Percentiles rank a stretch among this genome's conserved stretches.
phyloP scores from a whole-genome alignment of 257 asterid genomes.

The Coffea eugenioides region DNA sequence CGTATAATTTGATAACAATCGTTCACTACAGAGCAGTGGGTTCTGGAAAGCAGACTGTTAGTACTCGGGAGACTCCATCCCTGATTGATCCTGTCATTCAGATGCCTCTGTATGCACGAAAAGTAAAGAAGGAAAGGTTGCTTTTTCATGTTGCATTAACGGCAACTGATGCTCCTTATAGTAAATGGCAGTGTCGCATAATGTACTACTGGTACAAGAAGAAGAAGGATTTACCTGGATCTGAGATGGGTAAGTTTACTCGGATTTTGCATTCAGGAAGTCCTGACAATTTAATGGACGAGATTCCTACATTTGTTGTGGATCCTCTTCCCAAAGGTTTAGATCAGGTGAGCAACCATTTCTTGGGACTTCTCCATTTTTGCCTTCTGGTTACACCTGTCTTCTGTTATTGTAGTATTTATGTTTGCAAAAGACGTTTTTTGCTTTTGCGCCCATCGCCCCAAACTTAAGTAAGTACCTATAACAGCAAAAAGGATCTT shows the following conservation, averaged over 20 bases:
- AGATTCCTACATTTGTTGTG: conserved; percentile 81
- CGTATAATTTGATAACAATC: conserved; percentile 39
- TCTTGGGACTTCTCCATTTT: conserved; percentile 40
- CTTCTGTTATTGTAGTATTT: conserved; percentile 35
- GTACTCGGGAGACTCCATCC: conserved; percentile 2
- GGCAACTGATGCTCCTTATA: conserved; percentile 85
- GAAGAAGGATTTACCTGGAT: conserved; percentile 65
- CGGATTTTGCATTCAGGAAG: conserved; percentile 89
- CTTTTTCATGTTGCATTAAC: conserved; percentile 80
- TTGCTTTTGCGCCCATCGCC: not conserved
- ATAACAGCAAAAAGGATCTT: no score
- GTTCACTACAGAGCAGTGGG: conserved; percentile 16
- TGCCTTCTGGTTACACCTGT: conserved; percentile 53
- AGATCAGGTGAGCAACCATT: conserved; percentile 80
- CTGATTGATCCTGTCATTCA: conserved; percentile 51
- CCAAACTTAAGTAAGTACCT: no score
- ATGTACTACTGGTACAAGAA: conserved; percentile 97
- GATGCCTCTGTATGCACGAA: conserved; percentile 40
- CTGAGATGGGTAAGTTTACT: conserved; percentile 97
- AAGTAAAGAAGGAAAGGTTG: conserved; percentile 11
- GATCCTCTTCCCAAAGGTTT: conserved; percentile 93
- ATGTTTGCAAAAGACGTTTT: conserved; percentile 42
- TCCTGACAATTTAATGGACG: conserved; percentile 86
- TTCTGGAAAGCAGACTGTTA: conserved; percentile 8
- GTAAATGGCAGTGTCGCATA: conserved; percentile 94